phyloP scores from a whole-genome alignment of 2,329 filamentous ascomycete species.

The Calycina marina region DNA sequence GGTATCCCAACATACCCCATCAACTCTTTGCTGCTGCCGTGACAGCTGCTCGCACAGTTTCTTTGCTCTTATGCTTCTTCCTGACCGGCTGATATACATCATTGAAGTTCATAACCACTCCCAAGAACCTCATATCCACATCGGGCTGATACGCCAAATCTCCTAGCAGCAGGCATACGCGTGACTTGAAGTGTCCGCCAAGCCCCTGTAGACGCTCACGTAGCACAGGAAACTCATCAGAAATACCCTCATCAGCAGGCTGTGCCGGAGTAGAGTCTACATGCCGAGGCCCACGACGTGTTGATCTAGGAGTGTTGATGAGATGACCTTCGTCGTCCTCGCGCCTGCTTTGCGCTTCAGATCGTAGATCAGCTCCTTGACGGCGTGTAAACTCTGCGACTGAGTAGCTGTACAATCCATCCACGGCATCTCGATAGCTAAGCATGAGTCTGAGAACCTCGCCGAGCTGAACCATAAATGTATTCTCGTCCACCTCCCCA shows the following conservation, averaged over 20 bases:
- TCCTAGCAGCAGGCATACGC: constrained; percentile 69
- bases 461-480: constrained; percentile 81
- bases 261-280: constrained; percentile 17
- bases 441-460: constrained; percentile 92
- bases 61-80: constrained; percentile 27
- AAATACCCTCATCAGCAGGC: constrained; percentile 24
- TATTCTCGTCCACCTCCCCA: constrained; percentile 39
- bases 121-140: constrained; percentile 87
- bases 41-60: constrained; percentile 27
- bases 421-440: constrained; percentile 80
- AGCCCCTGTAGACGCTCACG: constrained; percentile 59
- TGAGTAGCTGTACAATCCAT: constrained; percentile 86
- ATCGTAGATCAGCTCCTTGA: constrained; percentile 70
- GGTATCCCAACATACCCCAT: not conserved
- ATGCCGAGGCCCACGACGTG: constrained; percentile 16
- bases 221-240: constrained; percentile 57
- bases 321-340: constrained; percentile 19
- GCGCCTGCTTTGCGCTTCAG: constrained; percentile 33
- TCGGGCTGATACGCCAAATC: constrained; percentile 90
- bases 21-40: constrained; percentile 31
- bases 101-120: constrained; percentile 98
- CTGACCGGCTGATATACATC: constrained; percentile 77
- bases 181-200: constrained; percentile 59
- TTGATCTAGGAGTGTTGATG: constrained; percentile 18
- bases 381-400: constrained; percentile 85